These are phyloP conservation scores for Paecilomyces sp. DNA, from an alignment of 2,329 filamentous ascomycete species.

Conservation along the genomic window DNA sequence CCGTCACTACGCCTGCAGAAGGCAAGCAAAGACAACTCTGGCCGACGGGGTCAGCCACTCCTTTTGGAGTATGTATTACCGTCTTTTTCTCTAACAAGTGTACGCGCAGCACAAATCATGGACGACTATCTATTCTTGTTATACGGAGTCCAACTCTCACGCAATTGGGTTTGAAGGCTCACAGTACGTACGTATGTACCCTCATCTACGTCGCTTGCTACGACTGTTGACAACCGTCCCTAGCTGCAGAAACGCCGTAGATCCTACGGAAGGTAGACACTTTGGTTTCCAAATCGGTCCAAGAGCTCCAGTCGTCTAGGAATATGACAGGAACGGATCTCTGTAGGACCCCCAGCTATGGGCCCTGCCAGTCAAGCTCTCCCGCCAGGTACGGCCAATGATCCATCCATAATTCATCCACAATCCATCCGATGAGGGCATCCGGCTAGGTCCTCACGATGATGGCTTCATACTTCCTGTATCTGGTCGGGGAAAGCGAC, in stretches of 20 bases:
- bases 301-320: not conserved
- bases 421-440: not conserved
- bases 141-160: not conserved
- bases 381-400: not conserved
- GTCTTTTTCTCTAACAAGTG: not conserved
- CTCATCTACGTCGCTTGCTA: not conserved
- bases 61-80: not conserved
- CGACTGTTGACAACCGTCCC: not conserved
- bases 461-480: not conserved
- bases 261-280: not conserved
- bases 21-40: not conserved
- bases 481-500: not conserved
- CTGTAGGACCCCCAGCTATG: not conserved
- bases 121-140: not conserved
- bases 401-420: not conserved
- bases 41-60: not conserved
- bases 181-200: not conserved
- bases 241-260: not conserved
- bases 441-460: not conserved
- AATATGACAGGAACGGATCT: not conserved
- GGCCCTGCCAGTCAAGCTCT: not conserved
- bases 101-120: not conserved
- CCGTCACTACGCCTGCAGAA: not conserved
- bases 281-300: not conserved
- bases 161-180: not conserved